Evolutionary conservation across 495 filamentous ascomycete species (phyloP).

Genomic region (Echria macrotheca): DNA sequence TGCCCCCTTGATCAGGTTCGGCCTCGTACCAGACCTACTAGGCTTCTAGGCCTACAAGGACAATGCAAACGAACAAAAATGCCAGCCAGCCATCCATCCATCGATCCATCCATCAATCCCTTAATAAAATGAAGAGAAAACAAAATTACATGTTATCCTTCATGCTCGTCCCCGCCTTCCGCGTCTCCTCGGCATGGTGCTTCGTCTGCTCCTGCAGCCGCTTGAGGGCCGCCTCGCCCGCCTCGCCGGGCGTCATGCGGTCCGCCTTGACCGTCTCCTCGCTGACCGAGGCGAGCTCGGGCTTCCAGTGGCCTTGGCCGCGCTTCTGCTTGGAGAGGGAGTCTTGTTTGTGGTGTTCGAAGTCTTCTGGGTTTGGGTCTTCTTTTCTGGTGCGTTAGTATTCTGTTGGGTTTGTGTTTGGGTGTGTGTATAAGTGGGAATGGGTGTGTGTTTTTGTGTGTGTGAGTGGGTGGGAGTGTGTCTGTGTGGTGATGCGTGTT

Average conservation of each 20-base stretch:
- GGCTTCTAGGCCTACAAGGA: too few species aligned
- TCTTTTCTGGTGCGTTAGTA: constrained; percentile 7
- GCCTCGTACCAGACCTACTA: too few species aligned
- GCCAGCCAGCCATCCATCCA: too few species aligned
- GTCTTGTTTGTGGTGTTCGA: constrained; percentile 70
- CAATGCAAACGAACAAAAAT: too few species aligned
- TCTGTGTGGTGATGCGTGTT: neutral
- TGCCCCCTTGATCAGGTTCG: too few species aligned
- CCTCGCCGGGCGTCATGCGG: constrained; percentile 17
- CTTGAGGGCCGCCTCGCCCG: constrained; percentile 29
- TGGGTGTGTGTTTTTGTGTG: neutral
- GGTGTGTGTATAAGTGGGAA: neutral
- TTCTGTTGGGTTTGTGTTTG: neutral
- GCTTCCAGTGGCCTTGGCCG: constrained; percentile 76
- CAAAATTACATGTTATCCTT: too few species aligned
- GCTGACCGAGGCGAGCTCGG: constrained; percentile 70
- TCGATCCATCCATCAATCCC: too few species aligned
- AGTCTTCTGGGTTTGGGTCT: constrained; percentile 31
- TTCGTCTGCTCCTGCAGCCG: constrained; percentile 50
- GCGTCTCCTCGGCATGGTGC: constrained; percentile 40
- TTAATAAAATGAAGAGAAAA: too few species aligned
- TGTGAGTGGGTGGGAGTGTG: neutral
- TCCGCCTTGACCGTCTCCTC: constrained; percentile 68
- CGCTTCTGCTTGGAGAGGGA: constrained; percentile 62
- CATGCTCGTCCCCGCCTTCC: constrained; percentile 43